These are phyloP conservation scores for Hericium alpestre DNA, from an alignment of 768 basidiomycete species.

Conservation along the genomic window DNA sequence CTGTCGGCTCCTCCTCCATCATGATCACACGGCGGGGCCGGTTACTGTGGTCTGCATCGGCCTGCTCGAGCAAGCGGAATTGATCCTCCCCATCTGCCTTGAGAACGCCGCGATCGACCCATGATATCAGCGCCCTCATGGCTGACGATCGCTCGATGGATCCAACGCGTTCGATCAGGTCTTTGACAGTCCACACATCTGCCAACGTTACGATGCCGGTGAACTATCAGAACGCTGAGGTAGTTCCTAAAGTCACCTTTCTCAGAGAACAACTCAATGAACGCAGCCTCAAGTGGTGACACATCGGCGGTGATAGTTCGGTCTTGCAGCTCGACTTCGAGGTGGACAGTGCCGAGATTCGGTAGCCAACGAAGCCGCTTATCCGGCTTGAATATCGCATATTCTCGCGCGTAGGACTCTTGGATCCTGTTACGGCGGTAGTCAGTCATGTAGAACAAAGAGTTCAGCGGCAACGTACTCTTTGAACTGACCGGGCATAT, in stretches of 20 bases:
- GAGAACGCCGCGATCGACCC: conserved; percentile 76
- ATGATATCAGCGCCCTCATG: conserved; percentile 68
- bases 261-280: conserved; percentile 77
- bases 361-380: conserved; percentile 85
- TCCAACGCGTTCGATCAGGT: conserved; percentile 54
- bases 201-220: not conserved
- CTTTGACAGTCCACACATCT: conserved; percentile 67
- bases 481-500: conserved; percentile 80
- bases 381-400: conserved; percentile 80
- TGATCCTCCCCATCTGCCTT: conserved; percentile 51
- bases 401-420: conserved; percentile 66
- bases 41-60: conserved; percentile 4
- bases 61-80: conserved; percentile 57
- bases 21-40: conserved; percentile 12
- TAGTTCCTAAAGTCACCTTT: conserved; percentile 33
- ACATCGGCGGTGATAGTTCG: conserved; percentile 67
- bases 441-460: not conserved
- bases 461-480: conserved; percentile 34
- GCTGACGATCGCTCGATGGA: conserved; percentile 53
- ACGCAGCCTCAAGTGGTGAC: conserved; percentile 81
- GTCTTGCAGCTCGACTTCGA: conserved; percentile 78
- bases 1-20: conserved; percentile 36
- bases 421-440: conserved; percentile 43
- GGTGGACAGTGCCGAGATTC: conserved; percentile 73
- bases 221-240: not conserved